These are phyloP conservation scores for Cardiospermum halicacabum DNA, from an alignment of 345 rosid genomes.

Conservation along the genomic window DNA sequence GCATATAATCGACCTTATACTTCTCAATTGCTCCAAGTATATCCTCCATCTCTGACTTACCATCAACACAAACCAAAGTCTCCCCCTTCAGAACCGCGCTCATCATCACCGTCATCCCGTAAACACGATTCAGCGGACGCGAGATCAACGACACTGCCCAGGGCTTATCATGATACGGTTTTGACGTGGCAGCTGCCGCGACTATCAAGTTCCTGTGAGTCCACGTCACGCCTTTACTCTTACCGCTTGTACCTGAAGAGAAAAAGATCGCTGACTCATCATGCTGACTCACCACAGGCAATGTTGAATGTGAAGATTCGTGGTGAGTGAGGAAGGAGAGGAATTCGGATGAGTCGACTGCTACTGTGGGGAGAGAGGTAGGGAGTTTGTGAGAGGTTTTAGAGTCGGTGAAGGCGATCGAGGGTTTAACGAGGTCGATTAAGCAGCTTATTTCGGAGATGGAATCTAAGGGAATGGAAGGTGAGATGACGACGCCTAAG, in stretches of 20 bases:
- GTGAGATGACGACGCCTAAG: constrained; percentile 64
- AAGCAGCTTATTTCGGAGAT: constrained; percentile 53
- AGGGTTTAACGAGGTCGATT: constrained; percentile 47
- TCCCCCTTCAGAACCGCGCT: constrained; percentile 38
- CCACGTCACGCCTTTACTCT: constrained; percentile 59
- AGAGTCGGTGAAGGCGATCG: constrained; percentile 73
- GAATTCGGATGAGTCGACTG: constrained; percentile 78
- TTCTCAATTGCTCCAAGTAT: constrained; percentile 34
- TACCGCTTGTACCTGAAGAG: constrained; percentile 86
- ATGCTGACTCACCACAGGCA: constrained; percentile 40
- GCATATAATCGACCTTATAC: constrained; percentile 54
- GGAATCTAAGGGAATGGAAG: constrained; percentile 68
- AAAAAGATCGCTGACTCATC: constrained; percentile 66
- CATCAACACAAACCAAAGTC: constrained; percentile 22
- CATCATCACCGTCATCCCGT: constrained; percentile 42
- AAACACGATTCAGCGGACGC: constrained; percentile 49
- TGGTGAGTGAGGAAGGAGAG: constrained; percentile 32
- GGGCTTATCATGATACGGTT: too few relatives aligned
- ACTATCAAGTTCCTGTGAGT: constrained; percentile 74
- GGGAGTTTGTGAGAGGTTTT: constrained; percentile 41
- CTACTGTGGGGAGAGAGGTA: constrained; percentile 35
- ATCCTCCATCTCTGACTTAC: too few relatives aligned
- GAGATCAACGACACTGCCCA: constrained; percentile 39
- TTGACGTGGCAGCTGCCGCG: constrained; percentile 10
- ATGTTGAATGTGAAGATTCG: not conserved